A percentile compares a stretch with the other conserved stretches of the same genome.
These are phyloP conservation scores for Fraxinus sp. DNA, from an alignment of 305 asterid species.

Conservation along the genomic window DNA sequence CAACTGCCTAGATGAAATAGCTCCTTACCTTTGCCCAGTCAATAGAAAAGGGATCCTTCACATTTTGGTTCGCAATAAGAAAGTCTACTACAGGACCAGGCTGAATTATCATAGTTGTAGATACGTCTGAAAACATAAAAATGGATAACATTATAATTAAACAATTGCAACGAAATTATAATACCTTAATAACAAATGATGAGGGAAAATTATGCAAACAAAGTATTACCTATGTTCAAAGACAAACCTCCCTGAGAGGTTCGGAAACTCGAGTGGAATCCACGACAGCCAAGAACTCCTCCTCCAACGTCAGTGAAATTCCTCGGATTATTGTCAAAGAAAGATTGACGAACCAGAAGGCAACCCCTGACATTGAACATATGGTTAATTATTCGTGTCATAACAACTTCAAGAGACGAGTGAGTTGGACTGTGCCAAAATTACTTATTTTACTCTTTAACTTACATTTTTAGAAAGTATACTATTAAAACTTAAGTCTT, in stretches of 20 bases:
- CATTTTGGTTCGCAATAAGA: slow-evolving; percentile 53
- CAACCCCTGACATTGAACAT: slow-evolving; percentile 44
- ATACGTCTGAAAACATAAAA: slow-evolving; percentile 30
- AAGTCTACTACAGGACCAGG: slow-evolving; percentile 57
- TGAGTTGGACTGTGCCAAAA: too few species aligned
- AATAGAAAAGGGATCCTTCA: slow-evolving; percentile 45
- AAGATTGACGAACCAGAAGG: slow-evolving; percentile 50
- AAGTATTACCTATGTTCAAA: slow-evolving; percentile 47
- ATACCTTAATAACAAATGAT: neutral
- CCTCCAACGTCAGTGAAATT: slow-evolving; percentile 55
- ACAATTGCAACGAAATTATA: neutral
- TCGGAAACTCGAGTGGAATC: slow-evolving; percentile 54
- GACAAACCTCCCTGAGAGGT: slow-evolving; percentile 57
- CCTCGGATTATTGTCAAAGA: slow-evolving; percentile 36
- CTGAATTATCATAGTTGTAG: slow-evolving; percentile 50
- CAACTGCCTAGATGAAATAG: neutral
- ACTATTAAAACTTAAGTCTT: neutral
- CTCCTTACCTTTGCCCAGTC: slow-evolving; percentile 57
- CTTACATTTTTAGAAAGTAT: neutral
- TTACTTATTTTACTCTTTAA: neutral
- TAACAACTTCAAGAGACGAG: neutral
- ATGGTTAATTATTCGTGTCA: neutral
- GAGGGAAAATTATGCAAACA: neutral
- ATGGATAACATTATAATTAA: neutral
- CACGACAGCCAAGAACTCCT: slow-evolving; percentile 59